Conservation (phyloP, 1,139 yeast species). For the Hemisphaericaspora lyxosophila region DNA sequence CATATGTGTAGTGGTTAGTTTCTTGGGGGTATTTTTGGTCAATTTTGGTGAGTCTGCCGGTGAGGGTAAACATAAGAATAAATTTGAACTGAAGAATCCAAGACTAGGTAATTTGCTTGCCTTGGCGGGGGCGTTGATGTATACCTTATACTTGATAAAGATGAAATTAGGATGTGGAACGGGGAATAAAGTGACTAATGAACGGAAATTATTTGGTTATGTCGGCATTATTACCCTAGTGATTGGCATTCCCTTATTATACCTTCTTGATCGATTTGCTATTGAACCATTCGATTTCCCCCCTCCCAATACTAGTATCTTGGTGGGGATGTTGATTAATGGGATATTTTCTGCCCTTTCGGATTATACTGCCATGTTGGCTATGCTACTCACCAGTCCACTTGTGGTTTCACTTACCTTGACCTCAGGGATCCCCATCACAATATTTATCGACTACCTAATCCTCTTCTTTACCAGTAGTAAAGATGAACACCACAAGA, state of each 20-base stretch:
- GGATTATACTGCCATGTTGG: conserved; percentile 49
- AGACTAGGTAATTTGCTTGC: conserved; percentile 48
- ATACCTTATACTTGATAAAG: conserved; percentile 44
- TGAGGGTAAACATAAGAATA: conserved; percentile 16
- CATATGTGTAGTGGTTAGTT: conserved; percentile 44
- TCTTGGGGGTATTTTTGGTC: conserved; percentile 48
- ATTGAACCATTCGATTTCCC: conserved; percentile 46
- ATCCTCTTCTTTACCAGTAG: conserved; percentile 22
- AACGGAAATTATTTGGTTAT: conserved; percentile 46
- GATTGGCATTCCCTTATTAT: conserved; percentile 39
- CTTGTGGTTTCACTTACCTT: conserved; percentile 52
- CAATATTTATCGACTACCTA: conserved; percentile 47
- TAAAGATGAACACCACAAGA: conserved; percentile 18
- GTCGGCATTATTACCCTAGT: conserved; percentile 45
- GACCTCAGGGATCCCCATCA: conserved; percentile 54
- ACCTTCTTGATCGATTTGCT: conserved; percentile 30
- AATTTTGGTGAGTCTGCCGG: conserved; percentile 25
- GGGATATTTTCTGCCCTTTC: conserved; percentile 50
- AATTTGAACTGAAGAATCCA: conserved; percentile 39
- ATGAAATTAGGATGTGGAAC: conserved; percentile 47
- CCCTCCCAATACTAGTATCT: conserved; percentile 33
- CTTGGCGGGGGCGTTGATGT: conserved; percentile 46
- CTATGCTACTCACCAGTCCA: conserved; percentile 55
- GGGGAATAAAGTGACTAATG: conserved; percentile 45
- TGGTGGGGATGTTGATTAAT: conserved; percentile 37